Conservation (phyloP, 352 stramenopile genomes). For the Blastocystis sp. region DNA sequence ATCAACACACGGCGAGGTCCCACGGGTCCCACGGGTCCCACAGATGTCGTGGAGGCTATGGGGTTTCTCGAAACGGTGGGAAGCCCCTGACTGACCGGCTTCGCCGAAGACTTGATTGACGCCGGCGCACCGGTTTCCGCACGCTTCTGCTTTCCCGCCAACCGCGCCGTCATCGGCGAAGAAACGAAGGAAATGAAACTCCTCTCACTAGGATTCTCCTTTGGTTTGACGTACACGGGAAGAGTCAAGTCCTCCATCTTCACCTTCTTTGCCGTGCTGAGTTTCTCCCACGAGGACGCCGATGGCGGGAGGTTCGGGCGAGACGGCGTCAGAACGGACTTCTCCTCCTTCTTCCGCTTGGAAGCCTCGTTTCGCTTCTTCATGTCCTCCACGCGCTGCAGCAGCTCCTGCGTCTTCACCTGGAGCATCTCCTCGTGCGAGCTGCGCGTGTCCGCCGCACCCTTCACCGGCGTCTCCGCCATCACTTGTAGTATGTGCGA, state of each 20-base stretch:
- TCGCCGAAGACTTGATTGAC: background rate
- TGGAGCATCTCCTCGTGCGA: background rate
- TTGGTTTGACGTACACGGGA: background rate
- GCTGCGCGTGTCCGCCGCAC: background rate
- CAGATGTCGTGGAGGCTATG: background rate
- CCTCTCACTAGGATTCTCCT: conserved; percentile 2
- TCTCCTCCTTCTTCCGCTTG: conserved; percentile 49
- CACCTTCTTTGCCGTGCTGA: background rate
- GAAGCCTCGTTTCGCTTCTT: conserved; percentile 56
- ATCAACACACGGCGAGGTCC: background rate
- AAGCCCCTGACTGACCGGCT: background rate
- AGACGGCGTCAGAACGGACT: background rate
- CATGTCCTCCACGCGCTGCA: conserved; percentile 55
- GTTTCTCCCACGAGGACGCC: background rate
- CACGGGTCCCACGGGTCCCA: background rate
- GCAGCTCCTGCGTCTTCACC: conserved; percentile 20
- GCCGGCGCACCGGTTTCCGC: too few species aligned
- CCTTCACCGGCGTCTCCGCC: background rate
- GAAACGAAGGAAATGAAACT: conserved; percentile 54
- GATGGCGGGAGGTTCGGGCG: background rate
- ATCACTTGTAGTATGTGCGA: too few species aligned
- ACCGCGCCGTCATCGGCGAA: background rate
- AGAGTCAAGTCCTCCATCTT: conserved; percentile 35
- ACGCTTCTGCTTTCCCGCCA: background rate
- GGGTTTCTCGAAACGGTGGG: too few species aligned